Base-by-base conservation (phyloP, 352 stramenopile species). In the Pythium oligandrum region DNA sequence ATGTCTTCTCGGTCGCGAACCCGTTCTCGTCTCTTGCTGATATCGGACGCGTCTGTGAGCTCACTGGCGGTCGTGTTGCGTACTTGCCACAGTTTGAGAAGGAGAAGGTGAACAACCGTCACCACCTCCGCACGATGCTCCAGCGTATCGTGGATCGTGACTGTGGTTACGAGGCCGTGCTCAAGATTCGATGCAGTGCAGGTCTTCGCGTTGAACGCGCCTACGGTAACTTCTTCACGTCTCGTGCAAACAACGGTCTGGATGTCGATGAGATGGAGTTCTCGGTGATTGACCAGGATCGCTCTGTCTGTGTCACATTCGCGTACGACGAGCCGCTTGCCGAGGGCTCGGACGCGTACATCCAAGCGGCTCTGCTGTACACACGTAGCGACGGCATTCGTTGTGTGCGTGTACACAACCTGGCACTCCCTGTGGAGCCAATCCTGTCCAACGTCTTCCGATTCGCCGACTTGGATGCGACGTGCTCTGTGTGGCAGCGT, bases 381-480 rank as follows among this genome's bases (percentile, higher is more conserved):
- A 96, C 88, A 11, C 70, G 80, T 9, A 84, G 75, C 53, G 78
- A 92, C 51, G 87, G 87, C 35, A 70, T 93, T 38, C 85, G 89
- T 49, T 90, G 85, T 52, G 88, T 97, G 36, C 89, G 90, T 44
- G 90, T 96, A 51, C 90, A 97, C 71, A 97, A 95, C 54, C 52
- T 97, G 35, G 84, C 84, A 12, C 45, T 97, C 33, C 76, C 75
- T 12, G 82, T 90, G 34, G 81, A 92, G 30, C 66, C 71, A 4
- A 61, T 94, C 49, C 59, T 95, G 12, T 84, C 82, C 39, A 94
- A 96, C 59, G 75, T 96, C 26, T 97, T 96, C 68, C 84, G 83
- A 35, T 88, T 90, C 39, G 86, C 86, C 1, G 88, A 96, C 51
- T 60, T 96, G 45, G 89, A 96, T 42, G 85, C 86, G 10, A 91